These are phyloP conservation scores for Hypomyces rosellus DNA, from an alignment of 2,329 filamentous ascomycete genomes.

Conservation along the genomic window DNA sequence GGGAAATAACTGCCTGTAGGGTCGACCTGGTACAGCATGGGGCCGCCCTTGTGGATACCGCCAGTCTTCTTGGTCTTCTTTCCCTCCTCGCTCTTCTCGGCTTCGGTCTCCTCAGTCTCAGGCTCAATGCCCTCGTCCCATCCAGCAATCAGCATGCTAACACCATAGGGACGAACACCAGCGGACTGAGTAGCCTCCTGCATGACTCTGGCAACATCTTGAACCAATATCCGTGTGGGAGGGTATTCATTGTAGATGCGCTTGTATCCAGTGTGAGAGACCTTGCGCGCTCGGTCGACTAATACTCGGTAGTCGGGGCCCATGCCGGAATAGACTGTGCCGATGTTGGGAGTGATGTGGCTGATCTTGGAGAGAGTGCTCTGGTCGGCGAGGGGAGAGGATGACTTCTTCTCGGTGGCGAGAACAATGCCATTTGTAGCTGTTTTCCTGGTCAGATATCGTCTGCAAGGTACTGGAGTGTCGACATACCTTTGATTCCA, in stretches of 20 bases:
- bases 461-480: not conserved
- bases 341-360: slow-evolving; percentile 96
- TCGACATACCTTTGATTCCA: slow-evolving; percentile 81
- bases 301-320: slow-evolving; percentile 96
- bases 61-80: slow-evolving; percentile 81
- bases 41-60: slow-evolving; percentile 89
- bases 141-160: slow-evolving; percentile 89
- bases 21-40: slow-evolving; percentile 97
- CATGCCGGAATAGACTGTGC: slow-evolving; percentile 99
- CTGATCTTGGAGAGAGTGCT: slow-evolving; percentile 95
- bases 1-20: slow-evolving; percentile 98
- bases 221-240: slow-evolving; percentile 97
- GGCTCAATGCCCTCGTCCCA: slow-evolving; percentile 97
- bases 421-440: slow-evolving; percentile 98
- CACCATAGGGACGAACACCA: slow-evolving; percentile 93
- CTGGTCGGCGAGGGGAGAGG: slow-evolving; percentile 92
- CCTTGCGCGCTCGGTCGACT: slow-evolving; percentile 96
- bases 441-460: slow-evolving; percentile 32
- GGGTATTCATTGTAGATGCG: slow-evolving; percentile 99
- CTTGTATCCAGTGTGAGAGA: slow-evolving; percentile 98
- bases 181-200: slow-evolving; percentile 98
- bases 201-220: slow-evolving; percentile 96
- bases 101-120: slow-evolving; percentile 59
- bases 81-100: slow-evolving; percentile 61
- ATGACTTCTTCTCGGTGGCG: slow-evolving; percentile 98